Conservation (phyloP, 2,329 filamentous ascomycete species). For the Acephala macrosclerotiorum region DNA sequence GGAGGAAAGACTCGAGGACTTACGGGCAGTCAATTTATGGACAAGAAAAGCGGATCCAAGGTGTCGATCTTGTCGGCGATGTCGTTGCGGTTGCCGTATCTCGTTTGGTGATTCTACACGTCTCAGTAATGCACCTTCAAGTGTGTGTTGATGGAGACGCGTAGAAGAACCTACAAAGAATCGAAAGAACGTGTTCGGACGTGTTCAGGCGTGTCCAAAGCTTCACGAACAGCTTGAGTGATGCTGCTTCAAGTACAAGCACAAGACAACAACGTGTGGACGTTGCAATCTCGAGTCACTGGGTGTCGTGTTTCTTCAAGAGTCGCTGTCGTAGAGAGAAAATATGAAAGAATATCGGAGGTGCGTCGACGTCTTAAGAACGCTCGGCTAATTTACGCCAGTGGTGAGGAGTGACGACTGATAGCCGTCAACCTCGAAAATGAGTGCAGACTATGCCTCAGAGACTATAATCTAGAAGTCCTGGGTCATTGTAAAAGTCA, state of each 20-base stretch:
- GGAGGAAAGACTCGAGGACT: not conserved
- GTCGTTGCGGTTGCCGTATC: not conserved
- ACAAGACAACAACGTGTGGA: not conserved
- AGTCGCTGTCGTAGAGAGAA: not conserved
- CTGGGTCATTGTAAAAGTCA: too few species aligned
- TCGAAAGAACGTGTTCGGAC: not conserved
- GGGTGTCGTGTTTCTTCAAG: not conserved
- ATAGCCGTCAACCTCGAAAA: too few species aligned
- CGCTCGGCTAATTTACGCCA: not conserved
- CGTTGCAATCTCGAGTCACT: not conserved
- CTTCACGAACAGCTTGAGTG: not conserved
- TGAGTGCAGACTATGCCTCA: too few species aligned
- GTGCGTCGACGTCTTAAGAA: not conserved
- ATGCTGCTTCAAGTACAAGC: not conserved
- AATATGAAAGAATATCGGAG: not conserved
- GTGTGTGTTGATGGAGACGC: not conserved
- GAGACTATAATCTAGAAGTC: too few species aligned
- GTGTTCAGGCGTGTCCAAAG: not conserved
- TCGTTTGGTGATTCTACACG: too few species aligned
- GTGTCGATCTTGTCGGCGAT: not conserved
- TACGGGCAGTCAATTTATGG: not conserved
- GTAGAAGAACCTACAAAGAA: not conserved
- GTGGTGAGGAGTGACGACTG: not conserved
- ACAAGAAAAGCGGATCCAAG: slow-evolving; percentile 3
- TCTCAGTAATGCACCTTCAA: too few species aligned